A percentile compares a stretch with the other conserved stretches of the same genome.
phyloP scores from a whole-genome alignment of 305 asterid genomes.

The Coffea humblotiana region DNA sequence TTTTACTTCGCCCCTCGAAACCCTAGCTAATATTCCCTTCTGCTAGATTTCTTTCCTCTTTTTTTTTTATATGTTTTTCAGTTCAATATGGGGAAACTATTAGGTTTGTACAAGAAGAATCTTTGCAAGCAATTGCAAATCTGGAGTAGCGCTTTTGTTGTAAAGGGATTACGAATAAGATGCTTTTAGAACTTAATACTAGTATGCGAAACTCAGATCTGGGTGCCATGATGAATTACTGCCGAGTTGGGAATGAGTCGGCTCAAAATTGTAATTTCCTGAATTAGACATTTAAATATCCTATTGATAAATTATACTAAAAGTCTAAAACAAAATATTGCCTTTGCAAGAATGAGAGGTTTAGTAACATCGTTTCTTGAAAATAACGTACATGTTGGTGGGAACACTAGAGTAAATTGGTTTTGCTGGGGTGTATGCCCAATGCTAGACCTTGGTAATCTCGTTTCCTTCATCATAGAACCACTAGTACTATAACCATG shows the following conservation, averaged over 20 bases:
- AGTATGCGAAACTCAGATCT: background rate
- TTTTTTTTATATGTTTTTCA: background rate
- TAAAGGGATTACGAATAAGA: background rate
- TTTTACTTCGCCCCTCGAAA: background rate
- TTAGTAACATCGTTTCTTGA: background rate
- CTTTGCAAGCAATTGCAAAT: background rate
- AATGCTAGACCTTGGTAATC: background rate
- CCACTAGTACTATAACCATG: background rate
- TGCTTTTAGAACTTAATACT: background rate
- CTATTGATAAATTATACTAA: too few relatives aligned
- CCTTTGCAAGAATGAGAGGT: background rate
- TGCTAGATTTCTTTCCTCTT: too few relatives aligned
- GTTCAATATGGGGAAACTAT: too few relatives aligned
- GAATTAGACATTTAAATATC: background rate
- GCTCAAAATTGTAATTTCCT: background rate
- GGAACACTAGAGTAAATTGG: background rate
- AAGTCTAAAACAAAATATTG: background rate
- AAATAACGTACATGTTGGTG: background rate
- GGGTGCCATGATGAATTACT: background rate
- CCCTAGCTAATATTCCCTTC: too few relatives aligned
- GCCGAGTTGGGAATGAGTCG: background rate
- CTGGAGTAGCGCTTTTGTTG: background rate
- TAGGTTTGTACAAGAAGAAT: background rate
- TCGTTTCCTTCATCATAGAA: background rate
- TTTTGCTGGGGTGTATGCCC: background rate